Conservation (phyloP, 2,329 filamentous ascomycete species). For the Scleromitrula shiraiana region DNA sequence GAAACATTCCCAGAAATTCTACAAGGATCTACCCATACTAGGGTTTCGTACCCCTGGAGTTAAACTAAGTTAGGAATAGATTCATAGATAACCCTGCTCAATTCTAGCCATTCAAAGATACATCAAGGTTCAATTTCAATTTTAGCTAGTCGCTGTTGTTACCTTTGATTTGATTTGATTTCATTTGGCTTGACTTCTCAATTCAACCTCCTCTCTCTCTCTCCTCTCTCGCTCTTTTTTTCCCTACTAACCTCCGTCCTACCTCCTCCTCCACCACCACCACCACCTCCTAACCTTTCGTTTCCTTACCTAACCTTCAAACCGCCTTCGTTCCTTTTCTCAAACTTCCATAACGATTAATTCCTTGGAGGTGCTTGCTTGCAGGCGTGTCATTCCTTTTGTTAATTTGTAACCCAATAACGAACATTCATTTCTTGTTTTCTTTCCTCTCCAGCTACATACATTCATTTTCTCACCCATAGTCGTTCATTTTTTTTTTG, state of each 20-base stretch:
- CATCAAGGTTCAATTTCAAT: neutral
- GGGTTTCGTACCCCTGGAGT: slow-evolving; percentile 1
- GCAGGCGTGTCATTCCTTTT: slow-evolving; percentile 51
- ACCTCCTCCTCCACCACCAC: slow-evolving; percentile 20
- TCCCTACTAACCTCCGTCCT: neutral
- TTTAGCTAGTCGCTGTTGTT: neutral
- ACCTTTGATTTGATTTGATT: neutral
- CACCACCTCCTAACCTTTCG: slow-evolving; percentile 26
- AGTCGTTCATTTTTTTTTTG: slow-evolving; percentile 33
- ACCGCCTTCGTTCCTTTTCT: slow-evolving; percentile 11
- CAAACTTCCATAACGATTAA: slow-evolving; percentile 16
- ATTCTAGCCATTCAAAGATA: slow-evolving; percentile 4
- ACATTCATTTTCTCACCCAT: slow-evolving; percentile 24
- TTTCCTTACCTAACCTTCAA: slow-evolving; percentile 16
- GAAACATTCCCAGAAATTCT: no score
- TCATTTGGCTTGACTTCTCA: neutral
- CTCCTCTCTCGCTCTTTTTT: neutral
- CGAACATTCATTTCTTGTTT: slow-evolving; percentile 35
- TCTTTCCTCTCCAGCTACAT: slow-evolving; percentile 1
- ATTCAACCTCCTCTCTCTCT: no score
- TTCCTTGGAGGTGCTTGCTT: slow-evolving; percentile 37
- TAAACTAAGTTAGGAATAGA: neutral
- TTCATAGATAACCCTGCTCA: neutral
- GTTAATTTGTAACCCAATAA: no score
- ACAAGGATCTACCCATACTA: neutral